Evolutionary conservation across 495 filamentous ascomycete genomes (phyloP).

Genomic region (Diplogelasinospora grovesii): DNA sequence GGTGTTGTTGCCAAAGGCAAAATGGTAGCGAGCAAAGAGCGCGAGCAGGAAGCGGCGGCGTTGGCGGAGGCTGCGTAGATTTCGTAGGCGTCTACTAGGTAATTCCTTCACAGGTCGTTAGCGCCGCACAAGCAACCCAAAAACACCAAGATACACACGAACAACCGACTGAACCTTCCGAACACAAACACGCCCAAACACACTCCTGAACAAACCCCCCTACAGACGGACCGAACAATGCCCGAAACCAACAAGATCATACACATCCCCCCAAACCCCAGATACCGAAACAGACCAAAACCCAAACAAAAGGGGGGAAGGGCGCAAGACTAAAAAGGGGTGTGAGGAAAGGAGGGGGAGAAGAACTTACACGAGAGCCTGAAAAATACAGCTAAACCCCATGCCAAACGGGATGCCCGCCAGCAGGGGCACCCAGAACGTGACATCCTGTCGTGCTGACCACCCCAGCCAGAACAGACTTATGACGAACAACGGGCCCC

Average conservation of each 20-base stretch:
- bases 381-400: conserved; percentile 50
- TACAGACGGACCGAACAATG: no score
- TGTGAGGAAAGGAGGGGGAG: conserved; percentile 54
- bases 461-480: conserved; percentile 70
- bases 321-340: not conserved
- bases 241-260: no score
- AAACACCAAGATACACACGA: conserved; percentile 54
- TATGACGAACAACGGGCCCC: conserved; percentile 55
- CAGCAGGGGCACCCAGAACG: conserved; percentile 58
- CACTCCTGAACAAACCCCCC: no score
- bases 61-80: conserved; percentile 66
- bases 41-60: conserved; percentile 54
- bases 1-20: conserved; percentile 43
- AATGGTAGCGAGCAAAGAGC: conserved; percentile 57
- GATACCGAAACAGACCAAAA: no score
- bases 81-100: conserved; percentile 70
- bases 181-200: no score
- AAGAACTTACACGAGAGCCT: conserved; percentile 56
- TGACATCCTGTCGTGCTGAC: conserved; percentile 48
- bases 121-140: conserved; percentile 37
- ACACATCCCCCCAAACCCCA: no score
- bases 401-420: conserved; percentile 63
- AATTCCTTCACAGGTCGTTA: conserved; percentile 47
- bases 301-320: no score
- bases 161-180: no score